phyloP scores from a whole-genome alignment of 495 filamentous ascomycete species.

The Penicillium crystallinum region DNA sequence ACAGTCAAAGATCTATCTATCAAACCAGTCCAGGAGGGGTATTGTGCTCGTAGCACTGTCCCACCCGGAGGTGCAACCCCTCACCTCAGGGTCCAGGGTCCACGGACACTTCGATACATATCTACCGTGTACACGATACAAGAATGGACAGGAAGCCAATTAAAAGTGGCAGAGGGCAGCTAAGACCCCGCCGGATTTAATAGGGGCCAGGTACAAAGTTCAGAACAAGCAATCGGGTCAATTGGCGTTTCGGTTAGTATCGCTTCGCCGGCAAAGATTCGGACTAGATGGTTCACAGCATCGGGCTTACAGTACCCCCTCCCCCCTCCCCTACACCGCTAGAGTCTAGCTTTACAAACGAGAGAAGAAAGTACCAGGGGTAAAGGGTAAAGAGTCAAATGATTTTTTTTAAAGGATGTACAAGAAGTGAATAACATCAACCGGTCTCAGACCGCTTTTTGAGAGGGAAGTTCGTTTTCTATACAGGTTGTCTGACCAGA shows the following conservation, averaged over 20 bases:
- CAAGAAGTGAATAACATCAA: not conserved
- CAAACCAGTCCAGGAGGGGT: not conserved
- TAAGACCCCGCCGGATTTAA: not conserved
- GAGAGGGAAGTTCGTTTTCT: not conserved
- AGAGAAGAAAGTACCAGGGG: not conserved
- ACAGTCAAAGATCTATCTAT: not conserved
- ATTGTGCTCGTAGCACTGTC: not conserved
- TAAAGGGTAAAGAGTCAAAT: not conserved
- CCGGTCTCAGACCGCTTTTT: constrained; percentile 1
- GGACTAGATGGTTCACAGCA: not conserved
- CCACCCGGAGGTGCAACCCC: not conserved
- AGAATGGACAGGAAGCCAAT: not conserved
- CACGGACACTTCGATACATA: not conserved
- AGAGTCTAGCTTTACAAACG: no score
- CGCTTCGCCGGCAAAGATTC: no score
- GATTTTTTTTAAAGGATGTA: not conserved
- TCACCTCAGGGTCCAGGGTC: not conserved
- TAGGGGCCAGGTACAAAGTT: constrained; percentile 1
- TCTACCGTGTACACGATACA: not conserved
- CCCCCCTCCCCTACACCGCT: no score
- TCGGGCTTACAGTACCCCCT: no score
- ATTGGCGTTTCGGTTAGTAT: not conserved
- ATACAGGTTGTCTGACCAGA: not conserved
- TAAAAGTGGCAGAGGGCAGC: not conserved
- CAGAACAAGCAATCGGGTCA: not conserved